phyloP scores from a whole-genome alignment of 2,329 filamentous ascomycete genomes.

The Talaromyces rugulosus region DNA sequence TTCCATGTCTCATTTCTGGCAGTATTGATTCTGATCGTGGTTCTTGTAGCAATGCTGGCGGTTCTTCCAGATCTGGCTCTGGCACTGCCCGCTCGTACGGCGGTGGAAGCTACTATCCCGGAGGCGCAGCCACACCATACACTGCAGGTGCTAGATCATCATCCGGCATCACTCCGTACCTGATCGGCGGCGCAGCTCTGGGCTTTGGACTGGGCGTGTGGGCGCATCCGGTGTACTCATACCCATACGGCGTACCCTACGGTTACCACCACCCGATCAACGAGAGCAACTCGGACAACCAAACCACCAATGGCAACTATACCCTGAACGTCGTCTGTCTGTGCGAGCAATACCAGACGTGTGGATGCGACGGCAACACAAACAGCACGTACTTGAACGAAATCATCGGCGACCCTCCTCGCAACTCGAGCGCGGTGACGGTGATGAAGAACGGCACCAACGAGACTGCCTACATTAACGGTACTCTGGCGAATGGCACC shows the following conservation, averaged over 20 bases:
- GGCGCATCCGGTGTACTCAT: slow-evolving; percentile 54
- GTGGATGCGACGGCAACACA: slow-evolving; percentile 54
- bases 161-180: slow-evolving; percentile 46
- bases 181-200: slow-evolving; percentile 44
- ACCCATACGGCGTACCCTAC: slow-evolving; percentile 47
- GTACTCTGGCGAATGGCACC: slow-evolving; percentile 43
- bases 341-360: slow-evolving; percentile 51
- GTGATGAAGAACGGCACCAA: slow-evolving; percentile 38
- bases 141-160: slow-evolving; percentile 41
- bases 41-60: slow-evolving; percentile 6
- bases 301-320: slow-evolving; percentile 39
- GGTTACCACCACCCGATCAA: slow-evolving; percentile 42
- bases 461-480: slow-evolving; percentile 42
- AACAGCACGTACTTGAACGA: slow-evolving; percentile 41
- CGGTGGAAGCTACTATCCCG: slow-evolving; percentile 51
- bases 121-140: slow-evolving; percentile 52
- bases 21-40: not conserved
- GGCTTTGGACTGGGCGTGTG: slow-evolving; percentile 51
- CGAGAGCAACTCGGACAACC: slow-evolving; percentile 18
- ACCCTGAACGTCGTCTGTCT: slow-evolving; percentile 53
- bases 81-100: slow-evolving; percentile 25
- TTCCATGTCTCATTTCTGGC: not conserved
- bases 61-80: slow-evolving; percentile 4
- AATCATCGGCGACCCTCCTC: slow-evolving; percentile 36
- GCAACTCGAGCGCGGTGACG: slow-evolving; percentile 35